Evolutionary conservation across 2,329 filamentous ascomycete genomes (phyloP).

Genomic region (Fusarium sp.): DNA sequence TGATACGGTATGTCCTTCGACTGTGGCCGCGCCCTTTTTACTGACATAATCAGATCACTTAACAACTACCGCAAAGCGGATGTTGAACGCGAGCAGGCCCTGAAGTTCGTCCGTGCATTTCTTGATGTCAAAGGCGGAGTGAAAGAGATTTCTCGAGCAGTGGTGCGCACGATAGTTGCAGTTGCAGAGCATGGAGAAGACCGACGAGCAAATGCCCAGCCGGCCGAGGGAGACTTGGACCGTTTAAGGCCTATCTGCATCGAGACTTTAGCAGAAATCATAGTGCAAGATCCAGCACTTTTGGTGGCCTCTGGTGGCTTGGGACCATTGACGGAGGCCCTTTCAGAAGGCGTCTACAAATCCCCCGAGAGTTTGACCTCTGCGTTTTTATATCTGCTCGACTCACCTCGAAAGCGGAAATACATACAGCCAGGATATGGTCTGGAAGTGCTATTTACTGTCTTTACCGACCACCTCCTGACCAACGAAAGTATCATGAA

Average conservation of each 20-base stretch:
- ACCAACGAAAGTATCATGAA: constrained; percentile 72
- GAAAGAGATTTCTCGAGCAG: constrained; percentile 82
- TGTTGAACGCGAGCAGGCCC: constrained; percentile 92
- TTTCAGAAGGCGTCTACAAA: constrained; percentile 90
- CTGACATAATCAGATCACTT: constrained; percentile 65
- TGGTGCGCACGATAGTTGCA: constrained; percentile 88
- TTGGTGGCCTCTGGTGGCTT: constrained; percentile 86
- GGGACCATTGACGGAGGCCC: constrained; percentile 85
- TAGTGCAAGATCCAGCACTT: constrained; percentile 84
- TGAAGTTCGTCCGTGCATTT: constrained; percentile 96
- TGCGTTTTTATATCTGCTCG: constrained; percentile 89
- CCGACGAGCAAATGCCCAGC: constrained; percentile 77
- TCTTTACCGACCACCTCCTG: constrained; percentile 84
- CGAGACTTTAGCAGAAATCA: constrained; percentile 89
- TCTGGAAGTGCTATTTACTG: constrained; percentile 86
- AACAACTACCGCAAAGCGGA: constrained; percentile 98
- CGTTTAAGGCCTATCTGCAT: constrained; percentile 89
- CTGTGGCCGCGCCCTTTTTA: background rate
- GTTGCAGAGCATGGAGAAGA: constrained; percentile 91
- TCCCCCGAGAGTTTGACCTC: constrained; percentile 88
- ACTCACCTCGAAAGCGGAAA: constrained; percentile 80
- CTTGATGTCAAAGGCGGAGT: constrained; percentile 94
- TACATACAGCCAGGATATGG: constrained; percentile 90
- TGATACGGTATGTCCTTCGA: constrained; percentile 65
- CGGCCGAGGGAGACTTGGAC: constrained; percentile 77